These are phyloP conservation scores for Rhizopogon vinicolor DNA, from an alignment of 768 basidiomycete genomes.

Conservation along the genomic window DNA sequence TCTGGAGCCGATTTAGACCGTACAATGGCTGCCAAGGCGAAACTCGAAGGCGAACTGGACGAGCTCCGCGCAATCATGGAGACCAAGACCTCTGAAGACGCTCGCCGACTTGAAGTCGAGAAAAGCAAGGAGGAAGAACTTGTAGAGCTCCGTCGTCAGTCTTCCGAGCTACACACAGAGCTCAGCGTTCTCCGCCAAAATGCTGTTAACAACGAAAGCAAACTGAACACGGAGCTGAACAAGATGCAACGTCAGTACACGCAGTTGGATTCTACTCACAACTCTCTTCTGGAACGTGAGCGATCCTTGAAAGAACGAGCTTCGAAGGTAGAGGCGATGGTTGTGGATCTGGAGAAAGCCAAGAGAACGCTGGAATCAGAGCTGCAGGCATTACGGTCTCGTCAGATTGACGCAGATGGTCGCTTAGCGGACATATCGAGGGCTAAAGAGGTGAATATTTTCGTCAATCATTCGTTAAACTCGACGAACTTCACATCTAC, in stretches of 20 bases:
- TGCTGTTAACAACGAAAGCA: slow-evolving; percentile 63
- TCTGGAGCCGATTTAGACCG: slow-evolving; percentile 53
- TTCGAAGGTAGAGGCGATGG: slow-evolving; percentile 40
- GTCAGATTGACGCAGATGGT: slow-evolving; percentile 63
- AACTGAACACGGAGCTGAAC: slow-evolving; percentile 74
- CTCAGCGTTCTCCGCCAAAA: slow-evolving; percentile 59
- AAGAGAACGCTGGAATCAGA: slow-evolving; percentile 71
- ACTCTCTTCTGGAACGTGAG: slow-evolving; percentile 61
- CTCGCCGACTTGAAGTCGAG: slow-evolving; percentile 76
- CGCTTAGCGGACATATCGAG: slow-evolving; percentile 57
- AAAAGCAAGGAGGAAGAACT: slow-evolving; percentile 88
- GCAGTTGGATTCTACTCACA: slow-evolving; percentile 55
- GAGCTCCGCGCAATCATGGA: slow-evolving; percentile 80
- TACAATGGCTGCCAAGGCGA: slow-evolving; percentile 40
- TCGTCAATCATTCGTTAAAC: background rate
- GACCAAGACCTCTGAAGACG: slow-evolving; percentile 84
- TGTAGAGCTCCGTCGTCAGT: slow-evolving; percentile 60
- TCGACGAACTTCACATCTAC: background rate
- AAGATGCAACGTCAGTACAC: slow-evolving; percentile 54
- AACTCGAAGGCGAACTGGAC: slow-evolving; percentile 80
- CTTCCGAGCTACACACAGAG: slow-evolving; percentile 57
- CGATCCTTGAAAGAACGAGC: slow-evolving; percentile 46
- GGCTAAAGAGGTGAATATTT: slow-evolving; percentile 64
- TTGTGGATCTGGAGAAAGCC: slow-evolving; percentile 61
- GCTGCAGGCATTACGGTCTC: slow-evolving; percentile 59